Evolutionary conservation across 208 protist genomes (phyloP), one percentile per base, ranked within the genome.

Genomic region (Leishmania mexicana): DNA sequence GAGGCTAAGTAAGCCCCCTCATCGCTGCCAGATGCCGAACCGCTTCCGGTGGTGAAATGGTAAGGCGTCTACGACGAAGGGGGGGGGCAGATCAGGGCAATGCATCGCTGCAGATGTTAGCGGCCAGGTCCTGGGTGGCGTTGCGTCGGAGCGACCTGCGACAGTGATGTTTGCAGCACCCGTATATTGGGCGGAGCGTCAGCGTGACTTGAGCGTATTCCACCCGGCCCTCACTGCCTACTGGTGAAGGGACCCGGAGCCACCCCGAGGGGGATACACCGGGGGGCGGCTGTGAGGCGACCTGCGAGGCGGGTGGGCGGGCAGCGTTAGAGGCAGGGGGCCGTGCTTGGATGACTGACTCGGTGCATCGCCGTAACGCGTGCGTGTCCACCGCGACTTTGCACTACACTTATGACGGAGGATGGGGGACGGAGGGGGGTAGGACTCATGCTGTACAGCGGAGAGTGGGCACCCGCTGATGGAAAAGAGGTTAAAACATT

Each of bases 141-240:
- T 65, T 65, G 60, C 60, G n/a, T 65, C n/a, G 60, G 60, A 65
- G 60, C 60, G 24, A 35, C 60, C 60, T 38, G 60, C 60, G 60
- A 65, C 60, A 35, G 60, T 38, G 60, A 38, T 8, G 60, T 38
- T 65, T 65, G n/a, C n/a, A 17, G 2, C 60, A 35, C 11, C 60
- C 5, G n/a, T 38, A 19, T 38, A 28, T 31, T 11, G 11, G n/a
- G n/a, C n/a, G 17, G 28, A 8, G 60, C 2, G 24, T 65, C 60
- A 15, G 60, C n/a, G 60, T 40, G 62, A 13, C 62, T 15, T 19
- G 31, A 67, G 31, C 3, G 62, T n/a, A 11, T 67, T 31, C 21
- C 62, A 40, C 62, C 31, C 3, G 62, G 62, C 15, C 62, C 57
- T n/a, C 57, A 7, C 57, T 7, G 57, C 57, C 57, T n/a, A 28